A percentile compares a stretch with the other conserved stretches of the same genome.
phyloP scores from a whole-genome alignment of 108 stramenopile species.

The Pseudonitzschia multistriata region DNA sequence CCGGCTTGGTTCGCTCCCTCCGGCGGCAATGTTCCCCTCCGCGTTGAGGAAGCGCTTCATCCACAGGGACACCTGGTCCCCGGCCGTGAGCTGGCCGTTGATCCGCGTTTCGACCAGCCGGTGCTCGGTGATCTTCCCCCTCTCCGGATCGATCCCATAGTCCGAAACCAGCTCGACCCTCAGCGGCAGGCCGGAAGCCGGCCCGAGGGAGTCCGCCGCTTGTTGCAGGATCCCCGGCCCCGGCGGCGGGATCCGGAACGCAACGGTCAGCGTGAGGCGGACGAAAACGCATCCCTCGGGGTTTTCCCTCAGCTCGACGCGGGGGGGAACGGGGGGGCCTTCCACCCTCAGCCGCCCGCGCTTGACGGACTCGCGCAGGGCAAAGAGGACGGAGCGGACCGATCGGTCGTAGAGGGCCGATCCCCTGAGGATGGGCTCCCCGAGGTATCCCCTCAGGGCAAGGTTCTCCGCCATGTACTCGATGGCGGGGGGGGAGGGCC shows the following conservation, averaged over 20 bases:
- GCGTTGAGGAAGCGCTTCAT: conserved; percentile 27
- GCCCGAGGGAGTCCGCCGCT: background rate
- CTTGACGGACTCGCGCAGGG: conserved; percentile 42
- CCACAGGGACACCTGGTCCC: conserved; percentile 62
- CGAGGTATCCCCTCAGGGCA: conserved; percentile 64
- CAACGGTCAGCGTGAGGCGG: conserved; percentile 1
- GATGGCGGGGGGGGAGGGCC: conserved; percentile 33
- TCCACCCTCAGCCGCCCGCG: conserved; percentile 16
- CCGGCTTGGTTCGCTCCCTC: background rate
- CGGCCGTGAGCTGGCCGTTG: conserved; percentile 68
- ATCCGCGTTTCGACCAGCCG: conserved; percentile 63
- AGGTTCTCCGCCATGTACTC: conserved; percentile 46
- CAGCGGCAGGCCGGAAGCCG: conserved; percentile 46
- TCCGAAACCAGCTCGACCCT: conserved; percentile 60
- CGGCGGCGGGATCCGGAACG: conserved; percentile 22
- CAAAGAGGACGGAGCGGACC: conserved; percentile 43
- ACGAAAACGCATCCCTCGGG: conserved; percentile 11
- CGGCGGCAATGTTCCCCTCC: conserved; percentile 14
- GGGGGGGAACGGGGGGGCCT: background rate
- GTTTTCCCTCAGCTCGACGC: conserved; percentile 19
- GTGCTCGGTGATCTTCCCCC: conserved; percentile 61
- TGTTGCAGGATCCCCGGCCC: conserved; percentile 1
- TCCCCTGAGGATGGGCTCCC: conserved; percentile 58
- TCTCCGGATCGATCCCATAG: conserved; percentile 46
- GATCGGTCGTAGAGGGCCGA: conserved; percentile 42